These are phyloP conservation scores for Withania somnifera DNA, from an alignment of 305 asterid genomes.

Conservation along the genomic window DNA sequence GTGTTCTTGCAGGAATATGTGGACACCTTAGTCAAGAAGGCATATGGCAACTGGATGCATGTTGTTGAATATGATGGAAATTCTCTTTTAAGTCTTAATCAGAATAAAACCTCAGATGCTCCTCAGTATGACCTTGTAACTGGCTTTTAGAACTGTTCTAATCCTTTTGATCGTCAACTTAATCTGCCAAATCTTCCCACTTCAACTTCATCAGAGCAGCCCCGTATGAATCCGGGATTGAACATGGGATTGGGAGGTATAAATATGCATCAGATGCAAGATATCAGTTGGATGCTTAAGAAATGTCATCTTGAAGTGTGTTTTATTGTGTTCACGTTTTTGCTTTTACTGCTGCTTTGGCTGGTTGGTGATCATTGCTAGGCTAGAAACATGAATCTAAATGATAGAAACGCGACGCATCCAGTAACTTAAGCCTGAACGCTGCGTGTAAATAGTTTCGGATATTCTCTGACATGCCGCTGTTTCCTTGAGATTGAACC, in stretches of 20 bases:
- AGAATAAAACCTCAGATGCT: conserved; percentile 4
- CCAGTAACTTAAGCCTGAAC: not conserved
- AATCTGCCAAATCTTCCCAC: conserved; percentile 3
- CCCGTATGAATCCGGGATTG: not conserved
- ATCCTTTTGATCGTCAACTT: conserved; percentile 5
- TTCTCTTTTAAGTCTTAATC: conserved; percentile 14
- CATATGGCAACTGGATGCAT: conserved; percentile 37
- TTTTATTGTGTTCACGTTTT: not conserved
- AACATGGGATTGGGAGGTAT: conserved; percentile 11
- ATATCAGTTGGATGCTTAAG: not conserved
- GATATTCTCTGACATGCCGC: not conserved
- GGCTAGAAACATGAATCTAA: not conserved
- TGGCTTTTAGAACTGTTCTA: conserved; percentile 1
- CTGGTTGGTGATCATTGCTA: not conserved
- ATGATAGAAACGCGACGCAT: not conserved
- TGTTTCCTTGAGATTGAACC: not conserved
- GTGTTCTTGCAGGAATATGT: conserved; percentile 22
- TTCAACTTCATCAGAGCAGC: conserved; percentile 13
- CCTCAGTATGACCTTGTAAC: conserved; percentile 1
- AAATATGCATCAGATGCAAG: not conserved
- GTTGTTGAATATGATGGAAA: conserved; percentile 33
- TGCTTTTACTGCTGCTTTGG: not conserved
- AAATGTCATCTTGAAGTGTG: not conserved
- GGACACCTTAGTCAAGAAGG: conserved; percentile 31
- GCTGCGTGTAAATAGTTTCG: not conserved